phyloP scores from a whole-genome alignment of 352 stramenopile species.

The Saprolegnia parasitica region DNA sequence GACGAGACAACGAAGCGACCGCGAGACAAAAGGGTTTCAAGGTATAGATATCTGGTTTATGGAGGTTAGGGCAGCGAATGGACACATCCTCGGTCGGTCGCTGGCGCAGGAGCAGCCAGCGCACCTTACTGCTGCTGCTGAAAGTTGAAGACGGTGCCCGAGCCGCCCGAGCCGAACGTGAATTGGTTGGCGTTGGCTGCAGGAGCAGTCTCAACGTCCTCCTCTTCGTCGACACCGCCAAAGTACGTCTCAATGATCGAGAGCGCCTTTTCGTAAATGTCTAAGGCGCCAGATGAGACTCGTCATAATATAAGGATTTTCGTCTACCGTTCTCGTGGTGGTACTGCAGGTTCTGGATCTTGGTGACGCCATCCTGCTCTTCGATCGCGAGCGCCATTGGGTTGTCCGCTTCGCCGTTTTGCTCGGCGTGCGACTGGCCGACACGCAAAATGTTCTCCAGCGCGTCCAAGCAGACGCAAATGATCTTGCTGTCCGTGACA shows the following conservation, averaged over 20 bases:
- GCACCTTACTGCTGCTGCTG: slow-evolving; percentile 23
- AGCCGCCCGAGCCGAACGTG: slow-evolving; percentile 46
- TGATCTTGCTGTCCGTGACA: slow-evolving; percentile 92
- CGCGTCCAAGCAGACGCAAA: slow-evolving; percentile 96
- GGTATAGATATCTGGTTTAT: not conserved
- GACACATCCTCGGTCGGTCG: not conserved
- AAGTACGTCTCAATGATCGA: slow-evolving; percentile 97
- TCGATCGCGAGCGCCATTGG: slow-evolving; percentile 95
- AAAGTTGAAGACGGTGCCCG: slow-evolving; percentile 29
- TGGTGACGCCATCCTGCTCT: slow-evolving; percentile 93
- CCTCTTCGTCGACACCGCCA: slow-evolving; percentile 95
- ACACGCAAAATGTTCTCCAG: slow-evolving; percentile 91
- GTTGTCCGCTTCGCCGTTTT: slow-evolving; percentile 85
- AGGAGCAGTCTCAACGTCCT: slow-evolving; percentile 66
- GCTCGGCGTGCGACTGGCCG: slow-evolving; percentile 82
- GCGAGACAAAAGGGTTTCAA: not conserved
- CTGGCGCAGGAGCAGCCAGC: slow-evolving; percentile 22
- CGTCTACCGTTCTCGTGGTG: slow-evolving; percentile 93
- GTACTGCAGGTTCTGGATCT: slow-evolving; percentile 97
- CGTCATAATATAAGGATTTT: not conserved
- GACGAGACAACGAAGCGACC: not conserved
- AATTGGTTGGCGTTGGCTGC: slow-evolving; percentile 49
- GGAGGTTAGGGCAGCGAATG: not conserved
- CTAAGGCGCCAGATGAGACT: slow-evolving; percentile 33
- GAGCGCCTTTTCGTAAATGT: slow-evolving; percentile 91